Conservation (phyloP, 2,329 filamentous ascomycete genomes). For the Sphaceloma murrayae region DNA sequence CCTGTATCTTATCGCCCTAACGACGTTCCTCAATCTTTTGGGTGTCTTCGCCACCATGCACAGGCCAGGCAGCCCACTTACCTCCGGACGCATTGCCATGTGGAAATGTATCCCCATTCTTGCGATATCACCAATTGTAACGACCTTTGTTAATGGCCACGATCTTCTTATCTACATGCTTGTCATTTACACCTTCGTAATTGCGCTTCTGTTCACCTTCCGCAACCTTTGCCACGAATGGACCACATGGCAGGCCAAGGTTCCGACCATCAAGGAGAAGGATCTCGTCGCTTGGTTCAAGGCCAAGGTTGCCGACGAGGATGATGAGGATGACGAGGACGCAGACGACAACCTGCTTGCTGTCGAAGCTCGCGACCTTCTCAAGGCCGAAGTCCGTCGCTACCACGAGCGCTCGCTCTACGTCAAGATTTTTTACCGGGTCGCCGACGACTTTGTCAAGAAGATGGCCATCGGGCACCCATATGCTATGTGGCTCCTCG, state of each 20-base stretch:
- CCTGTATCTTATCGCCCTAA: conserved; percentile 49
- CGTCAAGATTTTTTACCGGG: conserved; percentile 33
- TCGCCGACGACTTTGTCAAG: conserved; percentile 38
- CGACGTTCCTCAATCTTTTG: conserved; percentile 50
- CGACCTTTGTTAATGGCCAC: conserved; percentile 42
- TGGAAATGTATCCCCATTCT: conserved; percentile 48
- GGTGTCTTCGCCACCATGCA: conserved; percentile 20
- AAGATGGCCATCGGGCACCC: conserved; percentile 44
- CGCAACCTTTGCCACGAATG: conserved; percentile 48
- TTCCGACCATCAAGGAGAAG: conserved; percentile 42
- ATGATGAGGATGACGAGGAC: conserved; percentile 20
- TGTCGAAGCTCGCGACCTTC: conserved; percentile 40
- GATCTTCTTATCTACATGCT: conserved; percentile 49
- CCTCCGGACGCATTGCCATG: conserved; percentile 48
- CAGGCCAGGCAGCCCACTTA: conserved; percentile 18
- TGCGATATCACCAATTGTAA: conserved; percentile 48
- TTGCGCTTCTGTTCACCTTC: conserved; percentile 43
- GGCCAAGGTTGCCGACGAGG: conserved; percentile 23
- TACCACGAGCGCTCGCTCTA: conserved; percentile 38
- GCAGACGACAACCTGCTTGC: conserved; percentile 36
- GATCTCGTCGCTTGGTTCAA: conserved; percentile 44
- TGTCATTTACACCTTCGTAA: conserved; percentile 46
- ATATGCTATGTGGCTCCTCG: conserved; percentile 44
- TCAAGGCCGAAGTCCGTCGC: conserved; percentile 38
- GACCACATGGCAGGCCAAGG: conserved; percentile 48